These are phyloP conservation scores for Scutellaria minor DNA, from an alignment of 257 asterid species.

Conservation along the genomic window DNA sequence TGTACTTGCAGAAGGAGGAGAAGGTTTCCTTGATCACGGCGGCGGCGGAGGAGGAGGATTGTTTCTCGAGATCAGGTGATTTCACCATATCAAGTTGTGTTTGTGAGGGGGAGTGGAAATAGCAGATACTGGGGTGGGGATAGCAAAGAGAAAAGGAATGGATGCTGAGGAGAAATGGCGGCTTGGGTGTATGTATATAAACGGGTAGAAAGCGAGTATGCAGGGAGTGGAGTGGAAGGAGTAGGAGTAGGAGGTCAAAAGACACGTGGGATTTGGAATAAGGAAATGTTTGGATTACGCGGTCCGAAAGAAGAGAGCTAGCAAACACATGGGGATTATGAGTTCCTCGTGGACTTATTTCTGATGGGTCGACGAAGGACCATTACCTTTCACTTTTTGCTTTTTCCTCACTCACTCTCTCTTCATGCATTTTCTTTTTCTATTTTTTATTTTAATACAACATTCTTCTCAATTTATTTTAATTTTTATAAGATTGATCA, in stretches of 20 bases:
- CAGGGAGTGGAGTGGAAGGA: background rate
- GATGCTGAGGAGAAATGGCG: constrained; percentile 47
- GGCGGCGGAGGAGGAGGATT: background rate
- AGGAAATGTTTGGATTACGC: constrained; percentile 39
- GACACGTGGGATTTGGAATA: constrained; percentile 37
- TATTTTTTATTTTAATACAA: too few species aligned
- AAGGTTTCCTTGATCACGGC: constrained; percentile 29
- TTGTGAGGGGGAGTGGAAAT: background rate
- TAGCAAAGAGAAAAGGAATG: background rate
- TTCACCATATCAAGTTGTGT: constrained; percentile 50
- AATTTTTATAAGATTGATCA: too few species aligned
- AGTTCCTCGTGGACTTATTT: constrained; percentile 31
- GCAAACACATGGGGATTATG: constrained; percentile 36
- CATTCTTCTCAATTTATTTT: too few species aligned
- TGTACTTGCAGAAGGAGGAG: constrained; percentile 45
- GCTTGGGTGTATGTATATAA: constrained; percentile 45
- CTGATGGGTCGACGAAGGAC: too few species aligned
- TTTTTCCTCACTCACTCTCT: too few species aligned
- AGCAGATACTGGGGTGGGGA: background rate
- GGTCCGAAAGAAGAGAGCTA: too few species aligned
- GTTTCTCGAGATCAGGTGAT: constrained; percentile 29
- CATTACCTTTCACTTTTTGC: too few species aligned
- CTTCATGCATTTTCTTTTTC: too few species aligned
- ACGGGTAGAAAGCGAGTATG: constrained; percentile 28
- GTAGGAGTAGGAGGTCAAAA: constrained; percentile 34